Base-by-base conservation (phyloP, 2,329 filamentous ascomycete species). In the Hymenoscyphus occultus region DNA sequence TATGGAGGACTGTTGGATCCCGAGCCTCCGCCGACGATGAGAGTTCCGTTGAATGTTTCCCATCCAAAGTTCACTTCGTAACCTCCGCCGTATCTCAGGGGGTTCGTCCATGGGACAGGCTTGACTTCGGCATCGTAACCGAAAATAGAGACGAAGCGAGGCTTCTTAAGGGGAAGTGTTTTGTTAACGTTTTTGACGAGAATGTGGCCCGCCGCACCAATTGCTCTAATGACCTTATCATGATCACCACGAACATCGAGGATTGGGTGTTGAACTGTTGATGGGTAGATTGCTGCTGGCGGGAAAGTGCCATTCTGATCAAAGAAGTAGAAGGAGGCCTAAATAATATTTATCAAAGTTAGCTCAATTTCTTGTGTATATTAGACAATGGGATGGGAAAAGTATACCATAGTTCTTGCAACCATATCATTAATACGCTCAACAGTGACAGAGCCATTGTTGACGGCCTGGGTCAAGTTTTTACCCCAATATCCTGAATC, bases 111-210 rank as follows among this genome's bases (percentile, higher is more conserved):
- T 5, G 59, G 59, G 16, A 19, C 59, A 3, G 40, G 31, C 40
- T 62, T 39, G 32, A 35, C 22, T 39, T 32, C 81, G 16, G 92
- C 92, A 84, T 91, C 79, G 81, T 86, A 80, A 70, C 90, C 78
- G 79, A 86, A 82, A 73, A 89, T 76, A 71, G 85, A 82, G 79
- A 89, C 68, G 75, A 84, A 81, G 62, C 78, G 77, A 5, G 80
- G 86, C 64, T 81, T 80, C 62, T 82, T 83, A 61, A 94, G 81
- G 0, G 91, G 91, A 6, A 94, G 78, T 0, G 82, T 79, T 7
- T 81, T 80, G 57, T 83, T 81, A 2, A 78, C 78, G 75, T 96
- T 95, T 80, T 96, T 96, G 62, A 96, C 80, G 0, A 96, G 81
- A 32, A 93, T 90, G 60, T 54, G 45, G 19, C 60, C 60, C 3